Conservation (phyloP, 371 early-diverging fungal species). For the Lichtheimia ramosa region DNA sequence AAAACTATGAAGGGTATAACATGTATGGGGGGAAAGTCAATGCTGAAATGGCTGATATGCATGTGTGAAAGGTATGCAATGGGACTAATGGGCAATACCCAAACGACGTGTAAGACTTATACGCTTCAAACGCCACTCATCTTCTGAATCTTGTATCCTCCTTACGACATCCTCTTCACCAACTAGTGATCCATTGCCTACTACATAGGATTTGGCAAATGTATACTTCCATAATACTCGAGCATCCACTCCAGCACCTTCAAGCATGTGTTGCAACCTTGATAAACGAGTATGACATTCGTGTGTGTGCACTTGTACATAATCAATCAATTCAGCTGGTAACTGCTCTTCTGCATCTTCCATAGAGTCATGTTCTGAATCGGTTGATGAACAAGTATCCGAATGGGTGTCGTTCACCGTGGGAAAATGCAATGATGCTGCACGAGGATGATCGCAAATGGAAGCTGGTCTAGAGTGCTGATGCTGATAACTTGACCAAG, state of each 20-base stretch:
- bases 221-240: conserved; percentile 48
- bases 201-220: conserved; percentile 42
- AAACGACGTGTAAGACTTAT: conserved; percentile 17
- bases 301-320: conserved; percentile 40
- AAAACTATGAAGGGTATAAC: too few relatives aligned
- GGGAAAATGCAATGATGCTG: conserved; percentile 13
- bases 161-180: conserved; percentile 47
- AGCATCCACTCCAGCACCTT: conserved; percentile 44
- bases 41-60: too few relatives aligned
- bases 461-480: conserved; percentile 2
- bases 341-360: background rate
- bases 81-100: background rate
- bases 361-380: background rate
- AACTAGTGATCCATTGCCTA: conserved; percentile 40
- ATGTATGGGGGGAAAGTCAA: too few relatives aligned
- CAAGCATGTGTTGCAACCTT: conserved; percentile 39
- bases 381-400: background rate
- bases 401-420: conserved; percentile 10
- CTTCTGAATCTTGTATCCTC: conserved; percentile 44
- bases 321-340: conserved; percentile 24
- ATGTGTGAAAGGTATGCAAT: too few relatives aligned
- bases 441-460: background rate
- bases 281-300: conserved; percentile 43
- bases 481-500: background rate
- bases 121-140: conserved; percentile 42